A percentile compares a stretch with the other conserved stretches of the same genome.
These are phyloP conservation scores for Phlebopus sp. DNA, from an alignment of 1,284 basidiomycete genomes.

Conservation along the genomic window DNA sequence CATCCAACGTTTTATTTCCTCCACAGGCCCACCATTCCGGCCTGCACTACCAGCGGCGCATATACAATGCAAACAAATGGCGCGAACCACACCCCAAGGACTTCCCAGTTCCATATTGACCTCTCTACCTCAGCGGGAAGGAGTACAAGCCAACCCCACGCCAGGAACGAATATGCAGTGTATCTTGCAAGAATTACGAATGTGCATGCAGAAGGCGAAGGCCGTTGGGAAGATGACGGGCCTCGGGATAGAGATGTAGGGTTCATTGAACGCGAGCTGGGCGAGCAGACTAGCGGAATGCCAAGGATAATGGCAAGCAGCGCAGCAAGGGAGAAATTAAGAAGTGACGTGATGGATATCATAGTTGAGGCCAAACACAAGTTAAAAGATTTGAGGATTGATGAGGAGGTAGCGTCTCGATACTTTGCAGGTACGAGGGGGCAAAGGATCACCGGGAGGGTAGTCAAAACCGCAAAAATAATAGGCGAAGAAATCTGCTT, in stretches of 20 bases:
- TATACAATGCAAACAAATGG: conserved; percentile 74
- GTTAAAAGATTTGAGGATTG: conserved; percentile 67
- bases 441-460: conserved; percentile 31
- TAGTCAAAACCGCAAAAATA: conserved; percentile 29
- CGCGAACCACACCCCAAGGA: conserved; percentile 71
- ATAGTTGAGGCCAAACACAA: conserved; percentile 79
- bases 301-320: conserved; percentile 62
- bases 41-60: conserved; percentile 66
- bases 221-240: conserved; percentile 35
- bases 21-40: conserved; percentile 53
- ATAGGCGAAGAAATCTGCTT: conserved; percentile 26
- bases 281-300: conserved; percentile 52
- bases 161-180: conserved; percentile 44
- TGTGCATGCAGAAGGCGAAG: conserved; percentile 8
- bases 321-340: conserved; percentile 87
- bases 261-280: conserved; percentile 8
- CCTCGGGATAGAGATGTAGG: conserved; percentile 21
- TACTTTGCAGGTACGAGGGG: conserved; percentile 19
- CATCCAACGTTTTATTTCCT: conserved; percentile 19
- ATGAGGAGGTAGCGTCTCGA: conserved; percentile 37
- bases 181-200: conserved; percentile 36
- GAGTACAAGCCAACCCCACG: conserved; percentile 57
- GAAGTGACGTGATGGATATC: conserved; percentile 79
- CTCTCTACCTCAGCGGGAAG: conserved; percentile 40
- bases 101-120: conserved; percentile 68